Evolutionary conservation across 257 asterid species (phyloP).

Genomic region (Salvia miltiorrhiza): DNA sequence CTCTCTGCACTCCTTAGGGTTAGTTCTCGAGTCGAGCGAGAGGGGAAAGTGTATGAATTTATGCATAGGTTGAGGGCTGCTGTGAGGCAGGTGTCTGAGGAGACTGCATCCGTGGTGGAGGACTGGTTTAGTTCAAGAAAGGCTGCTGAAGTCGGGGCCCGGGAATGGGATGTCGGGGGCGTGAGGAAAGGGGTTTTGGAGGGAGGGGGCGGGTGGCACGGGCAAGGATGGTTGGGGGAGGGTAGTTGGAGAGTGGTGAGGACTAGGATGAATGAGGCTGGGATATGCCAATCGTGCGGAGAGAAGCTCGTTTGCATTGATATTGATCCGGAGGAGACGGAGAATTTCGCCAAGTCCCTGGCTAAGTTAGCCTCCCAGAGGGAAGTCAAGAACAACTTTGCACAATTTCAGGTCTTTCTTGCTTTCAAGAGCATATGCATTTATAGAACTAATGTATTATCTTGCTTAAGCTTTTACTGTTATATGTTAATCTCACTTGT

Average conservation of each 20-base stretch:
- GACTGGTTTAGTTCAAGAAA: constrained; percentile 73
- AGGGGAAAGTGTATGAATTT: constrained; percentile 75
- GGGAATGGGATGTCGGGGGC: constrained; percentile 61
- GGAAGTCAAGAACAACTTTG: constrained; percentile 58
- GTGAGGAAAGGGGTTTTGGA: constrained; percentile 69
- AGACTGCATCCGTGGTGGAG: constrained; percentile 60
- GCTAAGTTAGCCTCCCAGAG: constrained; percentile 61
- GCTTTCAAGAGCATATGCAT: constrained; percentile 4
- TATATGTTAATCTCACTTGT: not conserved
- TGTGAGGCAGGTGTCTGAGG: constrained; percentile 87
- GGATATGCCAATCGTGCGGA: constrained; percentile 70
- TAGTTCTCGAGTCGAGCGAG: constrained; percentile 54
- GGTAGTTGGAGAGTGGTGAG: constrained; percentile 83
- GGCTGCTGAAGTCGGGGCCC: constrained; percentile 60
- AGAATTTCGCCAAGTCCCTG: constrained; percentile 67
- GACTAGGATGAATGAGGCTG: constrained; percentile 50
- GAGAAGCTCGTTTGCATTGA: constrained; percentile 87
- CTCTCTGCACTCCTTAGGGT: constrained; percentile 67
- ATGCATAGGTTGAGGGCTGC: constrained; percentile 81
- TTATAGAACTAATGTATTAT: not conserved
- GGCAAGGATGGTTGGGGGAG: constrained; percentile 93
- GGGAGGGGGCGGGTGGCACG: constrained; percentile 99
- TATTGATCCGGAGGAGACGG: constrained; percentile 89
- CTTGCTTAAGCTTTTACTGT: not conserved
- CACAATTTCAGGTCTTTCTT: constrained; percentile 63